These are phyloP conservation scores for Fraxinus sp. DNA, from an alignment of 305 asterid genomes.

Conservation along the genomic window DNA sequence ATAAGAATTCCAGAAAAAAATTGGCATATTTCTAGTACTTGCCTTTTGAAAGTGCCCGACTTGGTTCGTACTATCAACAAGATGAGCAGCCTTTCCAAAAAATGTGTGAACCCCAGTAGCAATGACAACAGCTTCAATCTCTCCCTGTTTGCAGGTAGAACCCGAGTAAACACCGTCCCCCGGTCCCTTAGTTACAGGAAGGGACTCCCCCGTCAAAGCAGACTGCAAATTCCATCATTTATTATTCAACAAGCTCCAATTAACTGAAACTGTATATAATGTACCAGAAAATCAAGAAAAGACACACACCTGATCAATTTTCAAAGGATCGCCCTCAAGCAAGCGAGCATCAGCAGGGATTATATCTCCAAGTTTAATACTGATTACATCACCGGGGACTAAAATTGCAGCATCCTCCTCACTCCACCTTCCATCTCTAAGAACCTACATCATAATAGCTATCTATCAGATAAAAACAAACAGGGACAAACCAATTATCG, in stretches of 20 bases:
- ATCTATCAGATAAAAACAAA: conserved; percentile 14
- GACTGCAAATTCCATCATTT: conserved; percentile 56
- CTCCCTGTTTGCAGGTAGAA: conserved; percentile 99
- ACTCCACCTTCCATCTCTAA: conserved; percentile 92
- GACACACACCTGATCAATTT: conserved; percentile 80
- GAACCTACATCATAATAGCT: conserved; percentile 51
- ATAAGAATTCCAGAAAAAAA: not conserved
- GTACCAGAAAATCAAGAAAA: conserved; percentile 19
- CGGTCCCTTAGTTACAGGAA: conserved; percentile 96
- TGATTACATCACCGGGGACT: conserved; percentile 91
- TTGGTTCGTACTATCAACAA: conserved; percentile 91
- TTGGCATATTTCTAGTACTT: conserved; percentile 17
- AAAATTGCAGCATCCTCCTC: conserved; percentile 86
- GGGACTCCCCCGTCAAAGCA: conserved; percentile 98
- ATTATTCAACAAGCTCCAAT: not conserved
- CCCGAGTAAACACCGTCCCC: conserved; percentile 99
- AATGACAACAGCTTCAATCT: conserved; percentile 86
- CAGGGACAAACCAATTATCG: not conserved
- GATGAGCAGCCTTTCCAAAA: conserved; percentile 99
- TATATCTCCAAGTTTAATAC: conserved; percentile 92
- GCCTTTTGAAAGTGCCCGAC: conserved; percentile 99
- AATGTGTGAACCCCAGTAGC: conserved; percentile 99
- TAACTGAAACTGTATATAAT: not conserved
- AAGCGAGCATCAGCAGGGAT: conserved; percentile 97
- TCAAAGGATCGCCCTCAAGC: conserved; percentile 91